Evolutionary conservation across 441 rosid species (phyloP), one percentile per base, ranked within the genome.

Genomic region (Dalechampia spathulata): DNA sequence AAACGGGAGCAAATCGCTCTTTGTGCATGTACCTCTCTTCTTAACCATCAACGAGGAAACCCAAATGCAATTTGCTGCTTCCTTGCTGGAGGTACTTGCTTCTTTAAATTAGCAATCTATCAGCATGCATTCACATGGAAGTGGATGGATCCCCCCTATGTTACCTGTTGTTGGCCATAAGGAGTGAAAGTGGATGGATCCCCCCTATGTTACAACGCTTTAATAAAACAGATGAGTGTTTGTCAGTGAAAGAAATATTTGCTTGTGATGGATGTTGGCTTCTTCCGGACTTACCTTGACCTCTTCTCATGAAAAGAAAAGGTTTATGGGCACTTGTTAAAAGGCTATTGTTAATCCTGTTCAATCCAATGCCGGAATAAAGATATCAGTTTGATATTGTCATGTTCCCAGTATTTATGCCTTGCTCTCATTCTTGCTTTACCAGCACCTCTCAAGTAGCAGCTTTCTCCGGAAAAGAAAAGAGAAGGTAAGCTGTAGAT

Each of bases 11-110:
- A 78, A 73, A 62, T 83, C 99, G 17, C 85, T 92, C 49, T 92
- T 92, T 62, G 97, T 89, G 59, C 99, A 92, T 41, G 90, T 92
- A 47, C 99, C 99, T 28, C 94, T 92, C 48, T 92, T 92, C 81
- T 65, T 78, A 61, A 80, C 94, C 52, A 76, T 92, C 57, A 76
- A 92, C 6, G 83, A 86, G 72, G 97, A 89, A 47, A 86, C 92
- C 15, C 99, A 92, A 67, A 86, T 92, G 97, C 82, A 75, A 60
- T 85, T 92, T 55, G 76, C 83, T 2, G 82, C 83, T 74, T 78
- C 96, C 69, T 78, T 92, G 71, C 71, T 92, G 80, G 99, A 85
- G 86, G 97, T 79, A 67, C 85, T 92, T 49, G 75, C 83, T 70
- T 77, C 95, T 50, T 44, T 80, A 65, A 65, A 60, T 69, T 77